Evolutionary conservation across 148 eudicot genomes (phyloP).

Genomic region (Amaranthus hypochondriacus): DNA sequence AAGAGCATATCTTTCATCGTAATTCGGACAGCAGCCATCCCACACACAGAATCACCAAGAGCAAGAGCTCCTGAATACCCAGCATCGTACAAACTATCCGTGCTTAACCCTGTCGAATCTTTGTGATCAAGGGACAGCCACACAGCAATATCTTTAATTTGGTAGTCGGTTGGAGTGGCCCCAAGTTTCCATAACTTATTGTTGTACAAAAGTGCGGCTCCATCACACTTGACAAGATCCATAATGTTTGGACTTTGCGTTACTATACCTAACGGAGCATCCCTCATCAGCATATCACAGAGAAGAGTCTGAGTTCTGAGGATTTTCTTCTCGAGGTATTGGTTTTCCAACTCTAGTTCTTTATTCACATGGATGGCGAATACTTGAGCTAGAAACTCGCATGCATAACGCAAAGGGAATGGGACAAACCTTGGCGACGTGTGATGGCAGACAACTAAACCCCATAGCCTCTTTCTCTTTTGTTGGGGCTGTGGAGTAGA

Average conservation of each 20-base stretch:
- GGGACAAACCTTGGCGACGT: slow-evolving; percentile 86
- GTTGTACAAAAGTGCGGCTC: slow-evolving; percentile 76
- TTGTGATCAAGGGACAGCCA: slow-evolving; percentile 75
- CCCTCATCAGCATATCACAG: slow-evolving; percentile 91
- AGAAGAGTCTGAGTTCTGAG: slow-evolving; percentile 83
- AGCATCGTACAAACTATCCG: slow-evolving; percentile 88
- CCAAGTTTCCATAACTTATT: slow-evolving; percentile 56
- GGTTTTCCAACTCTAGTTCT: slow-evolving; percentile 76
- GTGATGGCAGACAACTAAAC: slow-evolving; percentile 88
- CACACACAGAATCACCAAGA: slow-evolving; percentile 76
- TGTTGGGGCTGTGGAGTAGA: slow-evolving; percentile 45
- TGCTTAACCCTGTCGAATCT: slow-evolving; percentile 90
- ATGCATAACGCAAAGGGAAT: slow-evolving; percentile 86
- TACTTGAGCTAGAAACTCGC: slow-evolving; percentile 90
- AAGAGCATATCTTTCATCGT: slow-evolving; percentile 69
- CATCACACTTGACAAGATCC: slow-evolving; percentile 98
- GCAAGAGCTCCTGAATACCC: slow-evolving; percentile 77
- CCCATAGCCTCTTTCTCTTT: slow-evolving; percentile 84
- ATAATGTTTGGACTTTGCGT: slow-evolving; percentile 74
- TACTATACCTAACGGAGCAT: slow-evolving; percentile 80
- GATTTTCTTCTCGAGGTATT: slow-evolving; percentile 77
- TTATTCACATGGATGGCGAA: slow-evolving; percentile 86
- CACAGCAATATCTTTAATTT: slow-evolving; percentile 54
- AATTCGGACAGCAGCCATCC: slow-evolving; percentile 78
- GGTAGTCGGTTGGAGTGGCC: slow-evolving; percentile 57